Evolutionary conservation across 2,329 filamentous ascomycete species (phyloP), one percentile per base, ranked within the genome.

Genomic region (Kalmusia sp.): DNA sequence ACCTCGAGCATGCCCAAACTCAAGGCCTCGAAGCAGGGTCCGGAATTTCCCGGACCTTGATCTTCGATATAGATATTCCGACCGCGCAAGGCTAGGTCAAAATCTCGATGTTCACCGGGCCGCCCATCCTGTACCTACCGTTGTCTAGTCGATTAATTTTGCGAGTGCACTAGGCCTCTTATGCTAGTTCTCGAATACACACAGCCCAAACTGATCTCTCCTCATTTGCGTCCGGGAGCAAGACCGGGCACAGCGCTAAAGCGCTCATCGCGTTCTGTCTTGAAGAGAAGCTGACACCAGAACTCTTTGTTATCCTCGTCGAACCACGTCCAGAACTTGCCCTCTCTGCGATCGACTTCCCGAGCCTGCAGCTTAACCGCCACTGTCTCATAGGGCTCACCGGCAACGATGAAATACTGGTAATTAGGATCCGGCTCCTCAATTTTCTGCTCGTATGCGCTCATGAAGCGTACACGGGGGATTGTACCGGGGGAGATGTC

Each of bases 341-440:
- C 93, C 62, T 96, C 92, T 21, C 90, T 84, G 66, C 92, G 86
- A 78, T 99, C 95, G 54, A 99, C 87, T 80, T 98, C 95, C 54
- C 92, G 83, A 4, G 93, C 91, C 74, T 96, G 95, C 50, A 99
- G 82, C 82, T 99, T 99, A 76, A 99, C 98, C 4, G 86, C 91
- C 74, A 93, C 96, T 2, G 92, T 98, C 85, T 99, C 93, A 79
- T 99, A 99, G 9, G 95, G 95, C 80, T 99, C 95, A 9, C 93
- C 95, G 1, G 95, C 93, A 9, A 99, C 90, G 46, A 98, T 82
- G 63, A 99, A 81, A 73, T 98, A 99, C 82, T 99, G 95, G 72
- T 89, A 98, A 64, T 87, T 88, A 78, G 95, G 92, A 76, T 99
- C 93, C 5, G 70, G 91, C 56, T 97, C 92, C 76, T 99, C 95